Percentiles rank a stretch among this genome's conserved stretches.
Conservation (phyloP, 2,329 filamentous ascomycete genomes). For the Colletotrichum tropicale region DNA sequence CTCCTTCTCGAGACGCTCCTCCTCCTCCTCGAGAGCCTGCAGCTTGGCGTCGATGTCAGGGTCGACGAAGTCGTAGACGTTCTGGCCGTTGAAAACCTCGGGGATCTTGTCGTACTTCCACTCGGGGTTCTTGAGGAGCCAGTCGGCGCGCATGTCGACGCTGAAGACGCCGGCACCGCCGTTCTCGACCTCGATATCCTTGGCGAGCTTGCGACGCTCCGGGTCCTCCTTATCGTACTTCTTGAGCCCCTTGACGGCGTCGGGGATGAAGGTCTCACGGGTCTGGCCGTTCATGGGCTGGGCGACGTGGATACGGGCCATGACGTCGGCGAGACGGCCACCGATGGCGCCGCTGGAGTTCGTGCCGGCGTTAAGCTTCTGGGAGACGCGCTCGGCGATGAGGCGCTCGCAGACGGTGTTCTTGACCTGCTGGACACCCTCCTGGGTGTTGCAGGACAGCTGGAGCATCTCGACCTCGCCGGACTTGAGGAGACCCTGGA, state of each 20-base stretch:
- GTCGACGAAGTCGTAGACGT: conserved; percentile 96
- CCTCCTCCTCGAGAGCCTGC: conserved; percentile 89
- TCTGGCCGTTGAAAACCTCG: conserved; percentile 93
- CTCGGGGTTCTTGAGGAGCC: conserved; percentile 83
- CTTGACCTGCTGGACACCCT: conserved; percentile 93
- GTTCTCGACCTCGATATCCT: conserved; percentile 88
- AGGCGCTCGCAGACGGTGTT: conserved; percentile 93
- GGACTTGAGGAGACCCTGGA: conserved; percentile 81
- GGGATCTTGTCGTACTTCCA: conserved; percentile 98
- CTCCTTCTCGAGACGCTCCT: conserved; percentile 88
- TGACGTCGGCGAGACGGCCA: conserved; percentile 84
- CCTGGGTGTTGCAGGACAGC: conserved; percentile 91
- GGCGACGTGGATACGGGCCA: conserved; percentile 96
- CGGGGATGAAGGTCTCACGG: conserved; percentile 86
- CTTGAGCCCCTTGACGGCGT: conserved; percentile 77
- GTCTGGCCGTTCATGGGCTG: conserved; percentile 82
- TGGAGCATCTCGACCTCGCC: conserved; percentile 93
- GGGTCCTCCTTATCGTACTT: conserved; percentile 93
- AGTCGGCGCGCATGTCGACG: conserved; percentile 88
- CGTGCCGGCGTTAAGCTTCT: conserved; percentile 94
- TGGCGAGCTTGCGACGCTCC: conserved; percentile 79
- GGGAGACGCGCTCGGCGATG: conserved; percentile 89
- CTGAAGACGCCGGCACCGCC: conserved; percentile 97
- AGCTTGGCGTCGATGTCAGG: conserved; percentile 96
- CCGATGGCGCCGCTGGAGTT: conserved; percentile 76